Conservation (phyloP, 306 rosid genomes). For the Ceratonia siliqua region DNA sequence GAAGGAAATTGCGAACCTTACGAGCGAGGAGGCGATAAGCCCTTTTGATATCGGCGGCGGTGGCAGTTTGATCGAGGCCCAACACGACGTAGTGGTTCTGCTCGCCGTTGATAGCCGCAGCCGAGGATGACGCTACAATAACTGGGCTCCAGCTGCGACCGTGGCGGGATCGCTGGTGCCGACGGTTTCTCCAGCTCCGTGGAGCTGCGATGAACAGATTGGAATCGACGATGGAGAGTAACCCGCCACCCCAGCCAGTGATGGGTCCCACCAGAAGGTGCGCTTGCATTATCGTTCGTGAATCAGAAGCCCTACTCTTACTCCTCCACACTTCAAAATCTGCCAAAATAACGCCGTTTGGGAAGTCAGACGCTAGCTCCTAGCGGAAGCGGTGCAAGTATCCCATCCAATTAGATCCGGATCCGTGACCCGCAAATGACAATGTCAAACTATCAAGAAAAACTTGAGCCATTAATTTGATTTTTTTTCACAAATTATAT, state of each 20-base stretch:
- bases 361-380: background rate
- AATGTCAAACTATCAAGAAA: no score
- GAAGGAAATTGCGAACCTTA: constrained; percentile 43
- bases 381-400: background rate
- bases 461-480: no score
- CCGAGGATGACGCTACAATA: constrained; percentile 37
- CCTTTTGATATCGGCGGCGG: constrained; percentile 67
- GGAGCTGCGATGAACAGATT: constrained; percentile 32
- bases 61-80: constrained; percentile 62
- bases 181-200: constrained; percentile 15
- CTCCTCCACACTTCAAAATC: background rate
- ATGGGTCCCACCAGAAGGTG: constrained; percentile 66
- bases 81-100: constrained; percentile 68
- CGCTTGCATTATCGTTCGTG: constrained; percentile 54
- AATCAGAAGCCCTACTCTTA: background rate
- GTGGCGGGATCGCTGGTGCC: constrained; percentile 27
- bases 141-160: constrained; percentile 30
- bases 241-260: constrained; percentile 24
- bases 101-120: constrained; percentile 44
- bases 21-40: constrained; percentile 97
- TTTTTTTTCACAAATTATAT: no score
- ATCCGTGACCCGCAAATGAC: no score
- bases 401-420: background rate
- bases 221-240: constrained; percentile 33
- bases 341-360: background rate